Evolutionary conservation across 73 alveolate genomes (phyloP).

Genomic region (Durusdinium trenchii): DNA sequence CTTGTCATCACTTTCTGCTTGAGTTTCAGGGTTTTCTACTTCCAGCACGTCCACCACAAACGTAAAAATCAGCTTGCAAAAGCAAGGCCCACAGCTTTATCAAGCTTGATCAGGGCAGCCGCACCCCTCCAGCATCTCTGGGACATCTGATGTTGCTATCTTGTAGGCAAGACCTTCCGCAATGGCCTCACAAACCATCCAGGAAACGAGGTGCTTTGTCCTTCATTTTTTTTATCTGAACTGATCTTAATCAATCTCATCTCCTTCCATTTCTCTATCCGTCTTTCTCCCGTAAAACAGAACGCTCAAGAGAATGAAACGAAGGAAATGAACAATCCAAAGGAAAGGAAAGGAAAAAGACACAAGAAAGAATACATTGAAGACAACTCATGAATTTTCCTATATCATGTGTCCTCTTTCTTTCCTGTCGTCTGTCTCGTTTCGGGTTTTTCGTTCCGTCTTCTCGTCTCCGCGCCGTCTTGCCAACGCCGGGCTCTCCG

Average conservation of each 20-base stretch:
- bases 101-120: background rate
- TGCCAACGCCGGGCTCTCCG: conserved; percentile 96
- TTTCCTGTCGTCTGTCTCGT: too few species aligned
- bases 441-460: too few species aligned
- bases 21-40: too few species aligned
- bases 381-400: too few species aligned
- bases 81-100: background rate
- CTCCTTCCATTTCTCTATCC: background rate
- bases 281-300: background rate
- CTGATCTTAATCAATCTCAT: background rate
- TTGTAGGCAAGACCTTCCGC: conserved; percentile 94
- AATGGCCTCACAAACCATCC: conserved; percentile 69
- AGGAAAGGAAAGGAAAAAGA: background rate
- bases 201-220: background rate
- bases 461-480: conserved; percentile 44
- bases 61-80: background rate
- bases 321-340: background rate
- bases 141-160: conserved; percentile 90
- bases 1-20: too few species aligned
- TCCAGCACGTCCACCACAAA: background rate
- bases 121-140: conserved; percentile 78
- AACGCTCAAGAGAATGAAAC: background rate
- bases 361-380: too few species aligned
- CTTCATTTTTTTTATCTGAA: background rate
- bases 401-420: too few species aligned